A percentile compares a stretch with the other conserved stretches of the same genome.
Conservation (phyloP, 345 rosid species). For the Aurinia saxatilis region DNA sequence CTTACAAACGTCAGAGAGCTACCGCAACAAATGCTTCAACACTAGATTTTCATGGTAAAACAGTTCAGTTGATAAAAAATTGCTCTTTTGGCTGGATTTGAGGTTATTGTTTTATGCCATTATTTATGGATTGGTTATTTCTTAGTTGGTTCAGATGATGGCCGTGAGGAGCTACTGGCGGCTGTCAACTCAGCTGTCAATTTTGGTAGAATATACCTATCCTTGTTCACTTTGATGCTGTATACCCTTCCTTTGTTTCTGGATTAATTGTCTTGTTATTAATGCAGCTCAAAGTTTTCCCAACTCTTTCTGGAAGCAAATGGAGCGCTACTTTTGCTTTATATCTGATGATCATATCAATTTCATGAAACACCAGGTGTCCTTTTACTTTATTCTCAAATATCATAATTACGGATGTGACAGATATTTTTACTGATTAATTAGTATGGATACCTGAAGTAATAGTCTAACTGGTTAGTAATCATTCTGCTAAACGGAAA, state of each 20-base stretch:
- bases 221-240: constrained; percentile 12
- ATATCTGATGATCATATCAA: constrained; percentile 60
- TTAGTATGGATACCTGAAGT: neutral
- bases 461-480: constrained; percentile 1
- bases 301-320: constrained; percentile 68
- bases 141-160: constrained; percentile 72
- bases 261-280: constrained; percentile 25
- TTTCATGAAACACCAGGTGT: constrained; percentile 70
- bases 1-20: constrained; percentile 68
- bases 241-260: constrained; percentile 8
- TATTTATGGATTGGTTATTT: constrained; percentile 28
- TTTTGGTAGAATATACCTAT: constrained; percentile 39
- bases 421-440: neutral
- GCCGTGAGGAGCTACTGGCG: constrained; percentile 74
- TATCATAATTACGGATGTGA: neutral
- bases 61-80: constrained; percentile 14
- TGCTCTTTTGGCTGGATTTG: neutral
- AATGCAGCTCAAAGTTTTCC: constrained; percentile 48
- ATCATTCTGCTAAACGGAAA: constrained; percentile 7
- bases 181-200: constrained; percentile 69
- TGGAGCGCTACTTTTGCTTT: constrained; percentile 63
- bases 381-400: constrained; percentile 2
- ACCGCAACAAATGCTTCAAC: constrained; percentile 42
- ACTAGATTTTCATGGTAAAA: constrained; percentile 77
- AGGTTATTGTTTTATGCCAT: constrained; percentile 6